Base-by-base conservation (phyloP, 257 asterid species). In the Gentiana macrophylla region DNA sequence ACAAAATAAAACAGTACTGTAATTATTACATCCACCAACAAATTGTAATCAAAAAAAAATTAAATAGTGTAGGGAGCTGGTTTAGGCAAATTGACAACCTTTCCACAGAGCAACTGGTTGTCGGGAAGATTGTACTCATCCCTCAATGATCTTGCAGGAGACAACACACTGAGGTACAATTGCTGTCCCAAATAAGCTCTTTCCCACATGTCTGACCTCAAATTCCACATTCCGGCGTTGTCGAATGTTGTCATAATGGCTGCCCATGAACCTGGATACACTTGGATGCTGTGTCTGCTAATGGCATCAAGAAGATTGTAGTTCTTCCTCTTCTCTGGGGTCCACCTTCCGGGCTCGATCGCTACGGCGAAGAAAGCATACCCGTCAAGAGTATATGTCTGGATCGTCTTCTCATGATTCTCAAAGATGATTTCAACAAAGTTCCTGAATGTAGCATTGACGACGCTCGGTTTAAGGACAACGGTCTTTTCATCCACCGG, bases 151-250 rank as follows among this genome's bases (percentile, higher is more conserved):
- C 57, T 59, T 1, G 64, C 72, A 0, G 75, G 77, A 4, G 88
- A 81, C 3, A 73, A 33, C 3, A 77, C 70, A 6, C 84, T 81
- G 2, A 75, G 12, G 66, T 81, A 81, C 4, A 78, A 41, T 41
- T 81, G 84, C 2, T 81, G 89, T 57, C 89, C 89, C 51, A 81
- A 44, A 62, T 81, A 81, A 0, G 46, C 37, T 47, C 80, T 73
- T 60, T 76, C 83, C 65, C 41, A 32, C 80, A 75, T 78, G 0
- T 71, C 82, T 0, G 89, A 81, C 67, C 89, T 69, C 53, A 81
- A 55, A 59, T 66, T 81, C 89, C 89, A 81, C 79, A 81, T 68
- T 15, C 88, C 88, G 1, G 88, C 84, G 35, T 81, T 81, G 62
- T 81, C 88, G 6, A 77, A 56, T 0, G 88, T 73, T 1, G 82